These are phyloP conservation scores for Fusarium equiseti DNA, from an alignment of 2,329 filamentous ascomycete species.

Conservation along the genomic window DNA sequence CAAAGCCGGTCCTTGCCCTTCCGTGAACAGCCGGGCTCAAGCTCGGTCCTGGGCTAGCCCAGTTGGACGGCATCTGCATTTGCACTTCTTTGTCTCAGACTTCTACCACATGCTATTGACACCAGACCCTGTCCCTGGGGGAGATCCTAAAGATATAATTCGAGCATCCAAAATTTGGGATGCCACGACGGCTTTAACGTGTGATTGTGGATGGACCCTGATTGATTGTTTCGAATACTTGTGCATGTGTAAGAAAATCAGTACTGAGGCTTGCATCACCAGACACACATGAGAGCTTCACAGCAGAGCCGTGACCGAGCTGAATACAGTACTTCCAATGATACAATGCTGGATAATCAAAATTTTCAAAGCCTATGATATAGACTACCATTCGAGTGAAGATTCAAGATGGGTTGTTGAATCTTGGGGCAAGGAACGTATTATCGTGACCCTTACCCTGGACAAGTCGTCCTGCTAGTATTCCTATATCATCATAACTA, in stretches of 20 bases:
- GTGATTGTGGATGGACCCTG: slow-evolving; percentile 41
- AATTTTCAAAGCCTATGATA: neutral
- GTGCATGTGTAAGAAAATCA: neutral
- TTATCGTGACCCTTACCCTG: neutral
- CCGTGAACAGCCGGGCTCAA: slow-evolving; percentile 24
- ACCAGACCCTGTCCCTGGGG: slow-evolving; percentile 37
- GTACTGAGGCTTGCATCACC: slow-evolving; percentile 1
- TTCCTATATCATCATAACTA: neutral
- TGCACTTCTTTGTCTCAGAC: slow-evolving; percentile 36
- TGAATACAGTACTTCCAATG: neutral
- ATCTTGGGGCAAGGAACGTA: neutral
- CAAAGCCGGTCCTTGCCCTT: slow-evolving; percentile 14
- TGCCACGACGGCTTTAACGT: slow-evolving; percentile 12
- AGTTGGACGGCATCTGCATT: neutral
- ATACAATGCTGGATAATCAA: neutral
- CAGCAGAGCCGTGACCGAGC: neutral
- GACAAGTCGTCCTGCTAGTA: neutral
- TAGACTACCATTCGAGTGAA: neutral
- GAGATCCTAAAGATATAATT: slow-evolving; percentile 6
- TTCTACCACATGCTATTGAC: slow-evolving; percentile 36
- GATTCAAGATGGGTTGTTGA: neutral
- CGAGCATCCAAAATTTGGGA: neutral
- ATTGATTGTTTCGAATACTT: neutral
- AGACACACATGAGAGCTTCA: neutral
- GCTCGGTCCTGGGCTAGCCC: slow-evolving; percentile 9